These are phyloP conservation scores for Camellia oleifera DNA, from an alignment of 179 eudicot genomes.

Conservation along the genomic window DNA sequence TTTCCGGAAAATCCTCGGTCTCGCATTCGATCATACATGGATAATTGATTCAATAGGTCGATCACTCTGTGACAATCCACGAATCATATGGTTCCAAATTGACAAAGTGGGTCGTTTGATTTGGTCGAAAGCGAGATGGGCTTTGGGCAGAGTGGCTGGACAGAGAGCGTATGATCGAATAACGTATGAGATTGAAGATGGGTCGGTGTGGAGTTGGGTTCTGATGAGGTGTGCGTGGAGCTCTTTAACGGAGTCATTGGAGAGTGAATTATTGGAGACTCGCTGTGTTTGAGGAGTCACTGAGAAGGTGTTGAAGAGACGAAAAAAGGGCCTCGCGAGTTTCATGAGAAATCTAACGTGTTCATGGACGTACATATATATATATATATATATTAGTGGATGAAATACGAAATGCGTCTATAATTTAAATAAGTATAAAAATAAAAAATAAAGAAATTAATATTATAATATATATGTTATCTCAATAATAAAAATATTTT, in stretches of 20 bases:
- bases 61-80: conserved; percentile 42
- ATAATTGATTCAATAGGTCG: conserved; percentile 41
- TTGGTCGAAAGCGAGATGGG: conserved; percentile 40
- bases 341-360: conserved; percentile 21
- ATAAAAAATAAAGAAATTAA: too few species aligned
- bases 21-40: conserved; percentile 46
- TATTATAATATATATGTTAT: too few species aligned
- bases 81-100: conserved; percentile 55
- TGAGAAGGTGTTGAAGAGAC: conserved; percentile 28
- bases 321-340: conserved; percentile 29
- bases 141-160: conserved; percentile 38
- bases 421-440: too few species aligned
- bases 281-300: conserved; percentile 16
- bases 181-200: conserved; percentile 36
- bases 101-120: conserved; percentile 39
- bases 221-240: conserved; percentile 55
- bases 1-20: conserved; percentile 42
- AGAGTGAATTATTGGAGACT: conserved; percentile 19
- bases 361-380: too few species aligned
- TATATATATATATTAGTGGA: too few species aligned
- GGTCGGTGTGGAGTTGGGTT: conserved; percentile 47
- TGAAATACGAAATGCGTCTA: too few species aligned
- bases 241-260: conserved; percentile 36
- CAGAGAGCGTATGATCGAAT: conserved; percentile 45
- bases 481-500: too few species aligned